Evolutionary conservation across 1,284 basidiomycete genomes (phyloP).

Genomic region (Neonothopanus nambi): DNA sequence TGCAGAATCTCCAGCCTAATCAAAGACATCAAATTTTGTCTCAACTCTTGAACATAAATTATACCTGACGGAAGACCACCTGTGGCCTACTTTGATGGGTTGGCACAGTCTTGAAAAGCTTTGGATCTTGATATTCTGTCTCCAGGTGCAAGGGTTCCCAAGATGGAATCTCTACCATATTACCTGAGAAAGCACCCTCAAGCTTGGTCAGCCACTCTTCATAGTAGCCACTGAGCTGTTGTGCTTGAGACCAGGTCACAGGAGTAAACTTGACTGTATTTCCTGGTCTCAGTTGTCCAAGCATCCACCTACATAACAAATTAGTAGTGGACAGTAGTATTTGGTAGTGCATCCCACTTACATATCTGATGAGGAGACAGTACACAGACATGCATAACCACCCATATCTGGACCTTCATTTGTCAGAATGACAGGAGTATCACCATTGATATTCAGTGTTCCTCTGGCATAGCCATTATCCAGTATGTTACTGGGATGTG

Average conservation of each 20-base stretch:
- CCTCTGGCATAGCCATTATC: constrained; percentile 69
- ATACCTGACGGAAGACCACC: constrained; percentile 48
- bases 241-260: constrained; percentile 43
- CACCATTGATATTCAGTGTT: constrained; percentile 67
- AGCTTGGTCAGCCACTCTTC: constrained; percentile 34
- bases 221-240: constrained; percentile 25
- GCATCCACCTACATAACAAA: constrained; percentile 52
- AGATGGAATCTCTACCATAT: not conserved
- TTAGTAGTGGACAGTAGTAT: not conserved
- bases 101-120: constrained; percentile 30
- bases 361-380: constrained; percentile 52
- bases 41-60: not conserved
- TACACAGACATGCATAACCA: constrained; percentile 59
- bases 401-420: constrained; percentile 69
- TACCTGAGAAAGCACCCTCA: constrained; percentile 8
- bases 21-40: not conserved
- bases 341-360: constrained; percentile 29
- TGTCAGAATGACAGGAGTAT: constrained; percentile 69
- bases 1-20: constrained; percentile 54
- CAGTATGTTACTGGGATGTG: constrained; percentile 72
- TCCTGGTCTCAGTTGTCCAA: constrained; percentile 61
- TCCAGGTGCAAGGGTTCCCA: not conserved
- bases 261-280: constrained; percentile 49
- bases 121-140: constrained; percentile 29
- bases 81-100: constrained; percentile 18